Conservation (phyloP, 495 filamentous ascomycete genomes). For the Jackrogersella minutella region DNA sequence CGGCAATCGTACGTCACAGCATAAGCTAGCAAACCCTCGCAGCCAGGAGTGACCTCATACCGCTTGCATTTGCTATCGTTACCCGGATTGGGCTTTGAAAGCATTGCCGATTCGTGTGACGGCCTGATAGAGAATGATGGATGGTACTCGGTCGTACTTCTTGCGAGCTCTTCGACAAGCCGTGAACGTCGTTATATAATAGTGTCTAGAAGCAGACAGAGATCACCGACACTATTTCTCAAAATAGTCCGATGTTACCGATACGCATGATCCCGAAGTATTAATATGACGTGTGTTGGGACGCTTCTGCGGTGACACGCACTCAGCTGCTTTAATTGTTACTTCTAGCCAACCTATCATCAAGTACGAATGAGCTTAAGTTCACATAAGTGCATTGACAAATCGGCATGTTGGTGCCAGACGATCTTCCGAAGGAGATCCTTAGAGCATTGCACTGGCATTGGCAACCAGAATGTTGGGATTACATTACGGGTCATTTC, state of each 20-base stretch:
- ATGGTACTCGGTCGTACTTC: background rate
- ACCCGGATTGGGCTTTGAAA: background rate
- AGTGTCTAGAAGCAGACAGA: background rate
- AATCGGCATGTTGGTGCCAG: background rate
- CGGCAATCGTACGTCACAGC: slow-evolving; percentile 31
- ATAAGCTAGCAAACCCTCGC: slow-evolving; percentile 5
- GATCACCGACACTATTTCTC: background rate
- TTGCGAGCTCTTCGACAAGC: background rate
- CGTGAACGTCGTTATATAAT: background rate
- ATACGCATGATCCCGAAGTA: background rate
- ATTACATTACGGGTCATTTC: background rate
- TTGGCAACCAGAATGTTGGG: background rate
- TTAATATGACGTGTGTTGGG: background rate
- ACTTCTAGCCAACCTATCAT: background rate
- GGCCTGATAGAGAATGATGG: background rate
- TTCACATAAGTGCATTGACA: background rate
- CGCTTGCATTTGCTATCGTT: background rate
- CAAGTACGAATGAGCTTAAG: background rate
- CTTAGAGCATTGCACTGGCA: background rate
- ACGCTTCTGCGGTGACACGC: background rate
- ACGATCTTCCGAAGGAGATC: background rate
- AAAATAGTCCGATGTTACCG: background rate
- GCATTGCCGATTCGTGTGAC: background rate
- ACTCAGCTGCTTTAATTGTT: background rate
- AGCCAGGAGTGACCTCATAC: slow-evolving; percentile 16